Base-by-base conservation (phyloP, 805 yeast species). In the Metschnikowia gruessii region DNA sequence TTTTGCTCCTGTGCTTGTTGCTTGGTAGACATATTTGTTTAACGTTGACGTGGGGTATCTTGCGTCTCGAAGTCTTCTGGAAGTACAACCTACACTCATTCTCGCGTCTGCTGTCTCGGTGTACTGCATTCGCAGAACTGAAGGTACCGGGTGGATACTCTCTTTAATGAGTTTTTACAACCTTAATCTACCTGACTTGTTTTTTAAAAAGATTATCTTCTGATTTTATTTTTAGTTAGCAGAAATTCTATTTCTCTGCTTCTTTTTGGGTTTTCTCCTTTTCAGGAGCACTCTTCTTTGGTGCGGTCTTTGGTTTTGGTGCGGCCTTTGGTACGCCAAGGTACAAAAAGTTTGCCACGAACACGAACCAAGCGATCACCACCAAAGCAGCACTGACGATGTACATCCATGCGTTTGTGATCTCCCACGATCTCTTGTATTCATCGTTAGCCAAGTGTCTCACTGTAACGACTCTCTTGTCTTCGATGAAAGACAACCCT, bases 401-500 rank as follows among this genome's bases (percentile, higher is more conserved):
- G 64, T 94, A 94, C 42, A 91, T 89, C 95, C 97, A 89, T 1
- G 97, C 80, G 66, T 91, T 91, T 24, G 96, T 75, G 59, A 94
- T 92, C 50, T 86, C 87, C 92, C 94, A 94, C 37, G 95, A 84
- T 67, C 98, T 81, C 51, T 85, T 83, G 72, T 82, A 94, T 71
- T 95, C 99, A 63, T 94, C 95, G 65, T 91, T 92, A 49, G 98
- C 97, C 59, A 87, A 77, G 66, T 94, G 98, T 65, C 98, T 82
- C 39, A 94, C 83, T 2, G 98, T 82, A 44, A 89, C 88, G 16
- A 85, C 82, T 45, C 76, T 76, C 51, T 78, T 75, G 57, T 84
- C 87, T 22, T 73, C 73, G 43, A 92, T 63, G 65, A 74, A 90
- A 19, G 87, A 74, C 57, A 76, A 74, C 5, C 98, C 98, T 12